Percentiles rank a stretch among this genome's conserved stretches.
Evolutionary conservation across 305 asterid genomes (phyloP).

Genomic region (Fraxinus sp.): DNA sequence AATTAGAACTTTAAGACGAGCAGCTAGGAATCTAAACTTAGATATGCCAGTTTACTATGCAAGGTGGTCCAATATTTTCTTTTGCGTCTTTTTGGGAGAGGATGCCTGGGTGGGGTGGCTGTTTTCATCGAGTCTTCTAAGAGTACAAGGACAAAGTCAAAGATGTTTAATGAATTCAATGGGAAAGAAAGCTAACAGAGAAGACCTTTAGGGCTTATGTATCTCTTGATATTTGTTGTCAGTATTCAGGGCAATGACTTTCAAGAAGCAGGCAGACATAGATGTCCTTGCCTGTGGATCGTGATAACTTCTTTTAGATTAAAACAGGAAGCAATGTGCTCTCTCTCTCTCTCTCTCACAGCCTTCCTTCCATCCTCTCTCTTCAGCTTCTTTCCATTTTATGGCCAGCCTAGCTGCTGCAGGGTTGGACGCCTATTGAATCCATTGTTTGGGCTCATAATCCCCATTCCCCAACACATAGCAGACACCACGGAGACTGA

Average conservation of each 20-base stretch:
- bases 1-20: not conserved
- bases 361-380: not conserved
- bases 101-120: not conserved
- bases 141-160: not conserved
- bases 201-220: not conserved
- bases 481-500: not conserved
- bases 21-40: not conserved
- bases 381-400: not conserved
- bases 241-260: not conserved
- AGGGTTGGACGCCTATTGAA: not conserved
- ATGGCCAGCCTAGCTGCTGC: not conserved
- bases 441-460: not conserved
- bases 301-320: not conserved
- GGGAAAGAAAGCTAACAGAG: not conserved
- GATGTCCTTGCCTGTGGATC: not conserved
- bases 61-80: no score
- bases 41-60: not conserved
- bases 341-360: not conserved
- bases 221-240: not conserved
- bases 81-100: not conserved
- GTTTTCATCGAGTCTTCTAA: not conserved
- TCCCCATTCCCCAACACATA: not conserved
- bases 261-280: not conserved
- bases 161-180: not conserved
- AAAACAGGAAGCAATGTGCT: not conserved